Evolutionary conservation across 148 eudicot genomes (phyloP).

Genomic region (Polygonum aviculare): DNA sequence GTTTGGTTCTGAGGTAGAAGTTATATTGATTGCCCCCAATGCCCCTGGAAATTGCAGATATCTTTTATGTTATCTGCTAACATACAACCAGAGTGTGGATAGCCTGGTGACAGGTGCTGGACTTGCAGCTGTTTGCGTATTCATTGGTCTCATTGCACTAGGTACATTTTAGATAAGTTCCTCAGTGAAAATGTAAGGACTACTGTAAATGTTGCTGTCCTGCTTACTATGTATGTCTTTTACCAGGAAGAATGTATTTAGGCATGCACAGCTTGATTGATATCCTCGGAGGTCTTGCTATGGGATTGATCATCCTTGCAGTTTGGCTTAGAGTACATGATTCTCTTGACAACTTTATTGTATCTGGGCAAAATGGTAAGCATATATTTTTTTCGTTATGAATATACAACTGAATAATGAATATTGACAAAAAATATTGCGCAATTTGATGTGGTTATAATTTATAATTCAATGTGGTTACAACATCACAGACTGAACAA

Average conservation of each 20-base stretch:
- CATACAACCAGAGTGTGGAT: constrained; percentile 30
- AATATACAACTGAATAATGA: not conserved
- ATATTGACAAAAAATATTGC: not conserved
- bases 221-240: constrained; percentile 21
- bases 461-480: not conserved
- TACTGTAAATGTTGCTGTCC: constrained; percentile 2
- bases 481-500: not conserved
- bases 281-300: constrained; percentile 61
- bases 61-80: constrained; percentile 54
- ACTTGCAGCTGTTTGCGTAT: constrained; percentile 38
- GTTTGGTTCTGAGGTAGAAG: not conserved
- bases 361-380: constrained; percentile 86
- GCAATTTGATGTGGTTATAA: not conserved
- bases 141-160: constrained; percentile 69
- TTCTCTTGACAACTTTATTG: constrained; percentile 58
- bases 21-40: not conserved
- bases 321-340: constrained; percentile 68
- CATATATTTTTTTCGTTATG: not conserved
- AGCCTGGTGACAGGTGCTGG: constrained; percentile 32
- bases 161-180: constrained; percentile 37
- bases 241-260: constrained; percentile 87
- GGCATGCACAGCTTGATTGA: constrained; percentile 98
- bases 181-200: not conserved
- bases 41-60: constrained; percentile 33
- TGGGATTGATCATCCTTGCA: constrained; percentile 61